Percentiles rank a stretch among this genome's conserved stretches.
Conservation (phyloP, 1,284 basidiomycete genomes). For the Ustilago hordei region DNA sequence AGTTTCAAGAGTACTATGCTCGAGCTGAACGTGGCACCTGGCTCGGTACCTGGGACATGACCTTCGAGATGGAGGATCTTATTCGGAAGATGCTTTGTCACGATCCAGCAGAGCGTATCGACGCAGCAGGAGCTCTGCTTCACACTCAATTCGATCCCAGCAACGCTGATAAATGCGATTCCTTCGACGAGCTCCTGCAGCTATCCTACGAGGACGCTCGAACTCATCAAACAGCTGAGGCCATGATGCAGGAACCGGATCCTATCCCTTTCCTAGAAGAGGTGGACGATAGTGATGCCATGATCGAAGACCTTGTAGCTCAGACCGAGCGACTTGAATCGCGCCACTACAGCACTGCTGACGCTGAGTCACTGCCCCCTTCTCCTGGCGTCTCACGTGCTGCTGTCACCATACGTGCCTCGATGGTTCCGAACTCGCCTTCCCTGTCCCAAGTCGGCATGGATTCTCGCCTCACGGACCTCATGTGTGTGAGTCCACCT, state of each 20-base stretch:
- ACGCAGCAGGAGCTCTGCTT: constrained; percentile 45
- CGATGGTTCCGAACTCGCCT: constrained; percentile 25
- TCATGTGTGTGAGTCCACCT: constrained; percentile 46
- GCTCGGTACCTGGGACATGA: constrained; percentile 51
- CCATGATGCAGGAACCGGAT: neutral
- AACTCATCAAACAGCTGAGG: neutral
- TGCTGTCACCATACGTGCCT: constrained; percentile 14
- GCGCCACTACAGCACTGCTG: neutral
- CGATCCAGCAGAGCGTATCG: constrained; percentile 36
- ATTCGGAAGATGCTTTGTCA: constrained; percentile 50
- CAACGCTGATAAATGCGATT: constrained; percentile 21
- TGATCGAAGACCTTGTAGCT: constrained; percentile 31
- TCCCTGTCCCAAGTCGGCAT: constrained; percentile 49
- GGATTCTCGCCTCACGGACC: constrained; percentile 49
- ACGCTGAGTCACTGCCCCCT: constrained; percentile 9
- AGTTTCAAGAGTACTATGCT: constrained; percentile 55
- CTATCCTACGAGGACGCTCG: constrained; percentile 30
- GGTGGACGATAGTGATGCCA: constrained; percentile 28
- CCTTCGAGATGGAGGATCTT: constrained; percentile 47
- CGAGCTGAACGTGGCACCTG: constrained; percentile 49
- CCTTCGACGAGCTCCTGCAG: constrained; percentile 42
- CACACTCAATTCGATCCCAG: constrained; percentile 42
- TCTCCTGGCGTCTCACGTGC: constrained; percentile 40
- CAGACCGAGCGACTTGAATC: constrained; percentile 8
- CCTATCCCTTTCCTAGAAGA: neutral